Evolutionary conservation across 257 asterid species (phyloP), one percentile per base, ranked within the genome.

Genomic region (Leptodermis oblonga): DNA sequence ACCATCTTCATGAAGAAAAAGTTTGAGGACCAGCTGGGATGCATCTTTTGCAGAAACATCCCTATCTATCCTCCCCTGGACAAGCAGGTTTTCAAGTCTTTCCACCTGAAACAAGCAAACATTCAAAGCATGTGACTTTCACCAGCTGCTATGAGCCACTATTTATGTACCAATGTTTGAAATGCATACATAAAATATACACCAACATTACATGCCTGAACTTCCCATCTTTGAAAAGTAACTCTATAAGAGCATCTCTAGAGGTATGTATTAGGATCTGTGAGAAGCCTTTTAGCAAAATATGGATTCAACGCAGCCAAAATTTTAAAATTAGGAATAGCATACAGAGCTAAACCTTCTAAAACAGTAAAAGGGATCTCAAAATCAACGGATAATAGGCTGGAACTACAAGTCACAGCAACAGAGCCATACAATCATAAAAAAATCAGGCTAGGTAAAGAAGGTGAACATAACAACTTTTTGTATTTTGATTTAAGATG

Each of bases 221-320:
- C 81, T 77, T 86, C 70, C 96, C 96, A 70, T 94, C 99, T 89
- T 94, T 89, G 85, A 94, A 94, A 76, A 94, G 96, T 72, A 94
- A 87, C 91, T 94, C 99, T 58, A 94, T 86, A 36, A 94, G 97
- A 73, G 99, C 99, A 86, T 94, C 99, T 85, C 99, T 89, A n/a
- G 62, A 94, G 96, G 83, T 94, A 94, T 43, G 99, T 97, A 76
- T 94, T 92, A 62, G 97, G 97, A 83, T 94, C 99, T 20, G 99
- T 94, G 58, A 94, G 96, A 73, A 94, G 97, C 84, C 99, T 86
- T 78, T 94, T 94, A 61, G 99, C 99, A 67, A 94, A 94, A 83
- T 94, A 94, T 28, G 99, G 99, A 86, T 94, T 91, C n/a, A 97
- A 91, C 22, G 99, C 99, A 67, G 99, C 99, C 82, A 94, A 77